Evolutionary conservation across 768 basidiomycete species (phyloP), one percentile per base, ranked within the genome.

Genomic region (Crassisporium funariophilum): DNA sequence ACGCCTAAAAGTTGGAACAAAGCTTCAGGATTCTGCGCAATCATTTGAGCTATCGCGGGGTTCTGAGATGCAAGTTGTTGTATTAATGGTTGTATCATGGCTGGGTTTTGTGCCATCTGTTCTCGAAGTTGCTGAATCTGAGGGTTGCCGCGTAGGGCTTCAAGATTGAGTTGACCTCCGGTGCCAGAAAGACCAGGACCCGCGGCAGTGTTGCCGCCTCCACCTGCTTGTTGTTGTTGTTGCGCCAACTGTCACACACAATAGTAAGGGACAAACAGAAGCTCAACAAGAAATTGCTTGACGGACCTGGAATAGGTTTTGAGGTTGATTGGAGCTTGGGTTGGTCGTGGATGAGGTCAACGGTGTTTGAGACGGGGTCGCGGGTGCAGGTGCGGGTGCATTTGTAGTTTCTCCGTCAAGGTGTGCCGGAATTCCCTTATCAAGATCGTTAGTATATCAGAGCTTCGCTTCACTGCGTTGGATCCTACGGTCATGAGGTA

Each of bases 401-500:
- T 69, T 60, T 34, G 76, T 62, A 13, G 68, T 70, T 45, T 82
- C 84, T 7, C 73, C 72, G 55, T 80, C 76, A 46, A 87, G 69
- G 63, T 83, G 83, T 24, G 78, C 72, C 3, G 93, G 90, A 52
- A 94, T 92, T 33, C 91, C 93, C 91, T 94, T 46, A 34, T 41
- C 4, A 46, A 45, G 45, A n/a, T n/a, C n/a, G n/a, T n/a, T 46
- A 47, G 51, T 54, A 41, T 40, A 29, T 24, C n/a, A 29, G 45
- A 39, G 25, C 36, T 16, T 33, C 33, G 35, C 33, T 36, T 31
- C 4, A 54, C 10, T 8, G 33, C 43, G 21, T 15, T 33, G 29
- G 24, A 10, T 71, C 86, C 55, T 57, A 95, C 95, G 50, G 63
- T 95, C 82, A 98, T 86, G 45, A 99, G 72, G 67, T 99, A 99